Evolutionary conservation across 129 eudicot genomes (phyloP), one percentile per base, ranked within the genome.

Genomic region (Saussurea involucrata): DNA sequence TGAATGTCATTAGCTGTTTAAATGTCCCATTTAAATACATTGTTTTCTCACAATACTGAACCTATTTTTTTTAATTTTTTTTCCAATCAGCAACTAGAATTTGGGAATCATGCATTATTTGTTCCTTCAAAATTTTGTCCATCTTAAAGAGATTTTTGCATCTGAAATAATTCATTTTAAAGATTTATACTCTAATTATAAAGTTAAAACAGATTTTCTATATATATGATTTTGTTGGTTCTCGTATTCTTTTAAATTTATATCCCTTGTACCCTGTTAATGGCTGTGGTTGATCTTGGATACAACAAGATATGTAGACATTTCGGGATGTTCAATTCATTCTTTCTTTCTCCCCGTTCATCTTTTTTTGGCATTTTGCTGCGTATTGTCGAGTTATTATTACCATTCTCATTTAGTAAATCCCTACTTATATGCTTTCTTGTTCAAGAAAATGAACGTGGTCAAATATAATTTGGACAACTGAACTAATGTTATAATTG

Each of bases 11-110:
- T 69, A 20, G 18, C 27, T 21, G 18, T 77, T 74, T 34, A n/a
- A 68, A 18, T 64, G 32, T 37, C 70, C 46, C 65, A 34, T 72
- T 61, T 75, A 64, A 10, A 55, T 68, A 37, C 32, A 18, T 69
- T 20, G 77, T 32, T 44, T 25, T 34, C 40, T 63, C 33, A 71
- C 24, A 34, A 37, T 77, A 69, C 44, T 49, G 53, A 66, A 46
- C 44, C 27, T 44, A n/a, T 46, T 63, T 63, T 21, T 65, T 18
- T n/a, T n/a, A n/a, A 31, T 46, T 66, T 46, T 40, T 46, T 46
- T 44, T 49, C 27, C 4, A 44, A 9, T 29, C 18, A 31, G 74
- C 25, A 49, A 67, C 55, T 32, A 49, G 58, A 49, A 49, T 49
- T 49, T 36, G 80, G n/a, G 32, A 60, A 21, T 64, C 60, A 11